phyloP scores from a whole-genome alignment of 768 basidiomycete genomes.

The Collybiopsis confluens region DNA sequence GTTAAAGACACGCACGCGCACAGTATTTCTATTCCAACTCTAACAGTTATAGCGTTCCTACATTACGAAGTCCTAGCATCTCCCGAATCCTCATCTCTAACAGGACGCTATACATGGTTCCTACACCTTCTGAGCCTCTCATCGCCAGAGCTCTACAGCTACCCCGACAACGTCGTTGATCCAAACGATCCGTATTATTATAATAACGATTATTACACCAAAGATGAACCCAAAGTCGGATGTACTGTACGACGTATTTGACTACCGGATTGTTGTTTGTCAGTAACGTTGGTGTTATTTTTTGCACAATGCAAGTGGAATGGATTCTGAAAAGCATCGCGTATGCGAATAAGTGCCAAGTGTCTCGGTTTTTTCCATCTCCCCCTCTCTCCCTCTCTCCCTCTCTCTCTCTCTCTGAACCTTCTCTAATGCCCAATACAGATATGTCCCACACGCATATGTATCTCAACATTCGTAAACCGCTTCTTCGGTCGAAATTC shows the following conservation, averaged over 20 bases:
- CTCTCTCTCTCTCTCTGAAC: too few species aligned
- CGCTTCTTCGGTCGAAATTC: constrained; percentile 61
- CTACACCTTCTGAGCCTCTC: constrained; percentile 42
- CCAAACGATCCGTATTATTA: not conserved
- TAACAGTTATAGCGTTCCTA: constrained; percentile 62
- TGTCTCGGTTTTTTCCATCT: too few species aligned
- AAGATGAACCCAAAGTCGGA: constrained; percentile 1
- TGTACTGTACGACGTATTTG: constrained; percentile 53
- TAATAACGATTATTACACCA: not conserved
- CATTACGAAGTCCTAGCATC: constrained; percentile 71
- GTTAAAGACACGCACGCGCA: constrained; percentile 11
- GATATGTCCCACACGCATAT: constrained; percentile 98
- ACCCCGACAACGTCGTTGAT: too few species aligned
- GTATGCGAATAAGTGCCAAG: constrained; percentile 95
- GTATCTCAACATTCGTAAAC: constrained; percentile 90
- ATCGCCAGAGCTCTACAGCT: too few species aligned
- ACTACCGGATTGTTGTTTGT: constrained; percentile 81
- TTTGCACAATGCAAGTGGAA: constrained; percentile 95
- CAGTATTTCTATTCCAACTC: constrained; percentile 76
- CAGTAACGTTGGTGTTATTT: constrained; percentile 82
- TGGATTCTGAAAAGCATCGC: constrained; percentile 95
- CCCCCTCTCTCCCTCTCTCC: too few species aligned
- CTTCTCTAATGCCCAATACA: constrained; percentile 35
- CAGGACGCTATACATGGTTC: constrained; percentile 53
- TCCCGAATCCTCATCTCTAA: constrained; percentile 57